These are phyloP conservation scores for Houttuynia cordata DNA, from an alignment of 164 flowering plant genomes.

Conservation along the genomic window DNA sequence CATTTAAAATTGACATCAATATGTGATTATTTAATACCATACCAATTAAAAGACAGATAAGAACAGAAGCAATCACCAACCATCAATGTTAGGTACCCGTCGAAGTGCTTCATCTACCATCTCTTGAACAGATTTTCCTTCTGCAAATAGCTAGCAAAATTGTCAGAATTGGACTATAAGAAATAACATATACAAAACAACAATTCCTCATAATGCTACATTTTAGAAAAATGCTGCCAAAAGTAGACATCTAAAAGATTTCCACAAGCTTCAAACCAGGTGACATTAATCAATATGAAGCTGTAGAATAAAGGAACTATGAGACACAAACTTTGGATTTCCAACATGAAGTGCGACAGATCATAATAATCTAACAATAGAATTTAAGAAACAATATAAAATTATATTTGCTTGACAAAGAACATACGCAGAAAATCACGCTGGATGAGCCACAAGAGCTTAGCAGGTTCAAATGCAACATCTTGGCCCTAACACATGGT, in stretches of 20 bases:
- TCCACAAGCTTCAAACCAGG: not conserved
- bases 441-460: conserved; percentile 96
- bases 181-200: no score
- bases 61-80: conserved; percentile 30
- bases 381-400: no score
- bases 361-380: no score
- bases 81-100: conserved; percentile 70
- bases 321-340: no score
- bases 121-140: conserved; percentile 94
- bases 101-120: conserved; percentile 93
- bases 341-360: no score
- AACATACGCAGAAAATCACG: conserved; percentile 97
- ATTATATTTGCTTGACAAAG: not conserved
- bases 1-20: conserved; percentile 19
- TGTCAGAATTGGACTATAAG: not conserved
- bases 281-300: no score
- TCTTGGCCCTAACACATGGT: conserved; percentile 69
- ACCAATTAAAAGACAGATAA: not conserved
- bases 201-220: no score
- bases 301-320: no score
- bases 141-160: conserved; percentile 22
- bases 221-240: no score
- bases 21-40: not conserved
- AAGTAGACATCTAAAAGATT: not conserved
- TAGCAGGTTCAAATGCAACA: conserved; percentile 97